A percentile compares a stretch with the other conserved stretches of the same genome.
phyloP scores from a whole-genome alignment of 257 asterid genomes.

The Solanum clarkiae region DNA sequence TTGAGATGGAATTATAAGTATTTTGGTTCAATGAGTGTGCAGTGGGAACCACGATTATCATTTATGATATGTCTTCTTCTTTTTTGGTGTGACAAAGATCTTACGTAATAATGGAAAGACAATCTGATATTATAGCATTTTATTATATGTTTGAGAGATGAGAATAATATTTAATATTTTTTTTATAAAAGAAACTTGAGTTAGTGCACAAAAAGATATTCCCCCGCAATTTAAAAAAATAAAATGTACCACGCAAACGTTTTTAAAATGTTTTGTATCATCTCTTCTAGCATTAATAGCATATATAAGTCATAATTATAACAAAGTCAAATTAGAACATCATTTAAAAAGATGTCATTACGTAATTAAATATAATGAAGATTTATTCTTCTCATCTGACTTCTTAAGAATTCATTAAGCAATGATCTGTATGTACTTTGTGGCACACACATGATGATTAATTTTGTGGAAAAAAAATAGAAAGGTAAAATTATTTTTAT shows the following conservation, averaged over 20 bases:
- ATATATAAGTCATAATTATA: background rate
- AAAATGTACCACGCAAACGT: background rate
- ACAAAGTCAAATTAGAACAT: background rate
- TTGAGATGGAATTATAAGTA: too few species aligned
- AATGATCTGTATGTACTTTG: background rate
- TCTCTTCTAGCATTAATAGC: background rate
- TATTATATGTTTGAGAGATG: background rate
- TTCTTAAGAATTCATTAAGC: background rate
- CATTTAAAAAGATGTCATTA: background rate
- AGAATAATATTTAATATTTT: too few species aligned
- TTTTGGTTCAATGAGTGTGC: too few species aligned
- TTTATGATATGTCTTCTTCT: too few species aligned
- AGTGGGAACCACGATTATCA: too few species aligned
- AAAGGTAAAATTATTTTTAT: too few species aligned
- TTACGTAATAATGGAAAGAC: too few species aligned
- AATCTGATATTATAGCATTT: rapidly evolving
- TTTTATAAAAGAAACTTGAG: background rate
- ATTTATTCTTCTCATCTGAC: background rate
- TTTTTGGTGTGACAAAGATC: too few species aligned
- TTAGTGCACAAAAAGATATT: background rate
- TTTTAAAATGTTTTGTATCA: background rate
- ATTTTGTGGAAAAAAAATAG: background rate
- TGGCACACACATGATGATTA: background rate
- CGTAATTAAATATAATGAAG: background rate
- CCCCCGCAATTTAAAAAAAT: background rate